Evolutionary conservation across 176 grass and related monocot genomes (phyloP).

Genomic region (Lolium rigidum): DNA sequence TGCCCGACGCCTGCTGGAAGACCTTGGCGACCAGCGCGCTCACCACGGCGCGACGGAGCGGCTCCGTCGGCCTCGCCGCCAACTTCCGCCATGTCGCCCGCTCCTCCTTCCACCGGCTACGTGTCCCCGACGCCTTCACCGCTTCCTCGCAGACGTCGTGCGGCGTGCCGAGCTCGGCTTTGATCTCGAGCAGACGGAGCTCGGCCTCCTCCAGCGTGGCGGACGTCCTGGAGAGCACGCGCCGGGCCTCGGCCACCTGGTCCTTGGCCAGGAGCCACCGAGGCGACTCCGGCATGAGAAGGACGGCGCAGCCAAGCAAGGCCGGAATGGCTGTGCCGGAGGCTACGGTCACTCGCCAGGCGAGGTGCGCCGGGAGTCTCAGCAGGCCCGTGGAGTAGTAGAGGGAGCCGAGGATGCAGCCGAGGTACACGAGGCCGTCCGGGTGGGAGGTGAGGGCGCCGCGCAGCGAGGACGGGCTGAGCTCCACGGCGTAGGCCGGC

Average conservation of each 20-base stretch:
- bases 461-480: conserved; percentile 28
- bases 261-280: conserved; percentile 32
- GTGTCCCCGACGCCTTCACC: neutral
- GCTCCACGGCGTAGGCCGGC: conserved; percentile 42
- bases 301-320: conserved; percentile 9
- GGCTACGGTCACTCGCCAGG: conserved; percentile 36
- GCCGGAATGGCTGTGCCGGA: conserved; percentile 29
- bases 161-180: neutral
- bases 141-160: conserved; percentile 10
- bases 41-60: conserved; percentile 30
- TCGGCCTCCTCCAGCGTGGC: conserved; percentile 32
- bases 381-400: conserved; percentile 20
- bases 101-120: conserved; percentile 34
- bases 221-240: conserved; percentile 38
- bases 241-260: conserved; percentile 24
- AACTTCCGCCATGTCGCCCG: neutral
- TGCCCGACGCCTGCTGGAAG: conserved; percentile 53
- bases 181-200: conserved; percentile 42
- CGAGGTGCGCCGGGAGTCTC: conserved; percentile 32
- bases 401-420: conserved; percentile 46
- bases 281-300: conserved; percentile 52
- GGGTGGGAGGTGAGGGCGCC: conserved; percentile 40
- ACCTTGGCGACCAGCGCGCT: conserved; percentile 53
- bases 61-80: conserved; percentile 46
- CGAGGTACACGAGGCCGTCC: conserved; percentile 60